Evolutionary conservation across 257 asterid genomes (phyloP).

Genomic region (Solanum gracilifrons): DNA sequence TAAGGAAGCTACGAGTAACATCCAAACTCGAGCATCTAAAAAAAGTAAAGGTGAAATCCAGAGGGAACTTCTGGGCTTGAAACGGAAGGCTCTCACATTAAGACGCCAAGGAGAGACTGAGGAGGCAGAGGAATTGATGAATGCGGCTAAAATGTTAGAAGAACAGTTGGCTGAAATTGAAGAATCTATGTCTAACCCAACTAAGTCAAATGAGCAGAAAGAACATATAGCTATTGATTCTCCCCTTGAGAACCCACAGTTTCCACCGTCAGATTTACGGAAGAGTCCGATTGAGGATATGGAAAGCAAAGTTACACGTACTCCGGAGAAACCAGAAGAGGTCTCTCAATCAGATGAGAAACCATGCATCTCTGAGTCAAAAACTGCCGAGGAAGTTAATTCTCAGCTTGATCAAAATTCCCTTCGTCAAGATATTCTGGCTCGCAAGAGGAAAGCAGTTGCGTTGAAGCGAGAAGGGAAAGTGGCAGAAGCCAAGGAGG

Average conservation of each 20-base stretch:
- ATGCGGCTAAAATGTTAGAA: slow-evolving; percentile 49
- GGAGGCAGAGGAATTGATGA: slow-evolving; percentile 76
- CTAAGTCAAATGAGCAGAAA: slow-evolving; percentile 9
- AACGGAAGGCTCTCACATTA: slow-evolving; percentile 69
- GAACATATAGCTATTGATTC: slow-evolving; percentile 1
- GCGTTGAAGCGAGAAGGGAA: slow-evolving; percentile 87
- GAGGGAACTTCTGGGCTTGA: slow-evolving; percentile 68
- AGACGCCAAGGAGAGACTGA: slow-evolving; percentile 75
- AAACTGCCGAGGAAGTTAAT: slow-evolving; percentile 13
- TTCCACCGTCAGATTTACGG: slow-evolving; percentile 12
- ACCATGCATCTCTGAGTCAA: slow-evolving; percentile 8
- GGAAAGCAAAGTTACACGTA: slow-evolving; percentile 10
- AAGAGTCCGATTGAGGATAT: slow-evolving; percentile 12
- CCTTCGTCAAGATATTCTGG: slow-evolving; percentile 51
- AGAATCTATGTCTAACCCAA: slow-evolving; percentile 18
- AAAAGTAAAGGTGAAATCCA: slow-evolving; percentile 70
- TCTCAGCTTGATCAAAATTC: slow-evolving; percentile 25
- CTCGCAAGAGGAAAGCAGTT: slow-evolving; percentile 73
- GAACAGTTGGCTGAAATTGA: slow-evolving; percentile 55
- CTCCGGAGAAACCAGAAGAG: slow-evolving; percentile 22
- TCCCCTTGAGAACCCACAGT: slow-evolving; percentile 5
- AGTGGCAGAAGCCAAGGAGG: slow-evolving; percentile 88
- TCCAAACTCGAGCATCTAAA: slow-evolving; percentile 18
- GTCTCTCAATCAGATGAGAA: slow-evolving; percentile 15
- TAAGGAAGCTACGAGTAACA: slow-evolving; percentile 10